Percentiles rank a stretch among this genome's conserved stretches.
phyloP scores from a whole-genome alignment of 2,329 filamentous ascomycete genomes.

The Diaporthe sp. region DNA sequence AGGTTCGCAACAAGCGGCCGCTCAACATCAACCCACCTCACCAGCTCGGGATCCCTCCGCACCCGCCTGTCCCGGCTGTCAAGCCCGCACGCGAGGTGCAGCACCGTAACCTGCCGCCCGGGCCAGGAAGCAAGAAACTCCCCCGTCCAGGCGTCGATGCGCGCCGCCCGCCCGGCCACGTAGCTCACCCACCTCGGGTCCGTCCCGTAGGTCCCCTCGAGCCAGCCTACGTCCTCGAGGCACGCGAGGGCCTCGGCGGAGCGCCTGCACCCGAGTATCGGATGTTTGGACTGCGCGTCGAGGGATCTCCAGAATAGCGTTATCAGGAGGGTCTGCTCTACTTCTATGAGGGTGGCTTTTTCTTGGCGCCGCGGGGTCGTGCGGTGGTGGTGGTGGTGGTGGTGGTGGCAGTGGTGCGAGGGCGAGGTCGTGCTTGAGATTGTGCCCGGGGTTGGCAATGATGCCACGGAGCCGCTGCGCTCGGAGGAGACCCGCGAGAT shows the following conservation, averaged over 20 bases:
- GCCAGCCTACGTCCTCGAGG: neutral
- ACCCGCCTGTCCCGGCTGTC: conserved; percentile 29
- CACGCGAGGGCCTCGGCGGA: conserved; percentile 13
- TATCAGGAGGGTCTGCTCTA: neutral
- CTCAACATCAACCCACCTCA: conserved; percentile 34
- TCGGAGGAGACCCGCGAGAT: neutral
- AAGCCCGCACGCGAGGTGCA: conserved; percentile 34
- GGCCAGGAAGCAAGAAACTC: conserved; percentile 21
- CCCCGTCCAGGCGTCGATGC: conserved; percentile 26
- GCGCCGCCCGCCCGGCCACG: conserved; percentile 7
- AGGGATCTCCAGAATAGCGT: neutral
- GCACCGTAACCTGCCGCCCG: conserved; percentile 23
- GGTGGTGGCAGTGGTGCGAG: neutral
- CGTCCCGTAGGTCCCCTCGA: neutral
- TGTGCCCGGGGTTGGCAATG: neutral
- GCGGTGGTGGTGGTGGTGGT: no score
- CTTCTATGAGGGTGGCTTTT: neutral
- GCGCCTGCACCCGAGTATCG: conserved; percentile 4
- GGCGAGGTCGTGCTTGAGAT: neutral
- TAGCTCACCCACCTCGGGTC: conserved; percentile 30
- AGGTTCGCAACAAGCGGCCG: conserved; percentile 29
- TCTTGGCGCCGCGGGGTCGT: neutral
- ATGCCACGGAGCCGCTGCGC: neutral
- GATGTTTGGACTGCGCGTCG: neutral
- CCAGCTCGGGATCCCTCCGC: neutral